Evolutionary conservation across 495 filamentous ascomycete species (phyloP).

Genomic region (Aspergillus bertholletiae): DNA sequence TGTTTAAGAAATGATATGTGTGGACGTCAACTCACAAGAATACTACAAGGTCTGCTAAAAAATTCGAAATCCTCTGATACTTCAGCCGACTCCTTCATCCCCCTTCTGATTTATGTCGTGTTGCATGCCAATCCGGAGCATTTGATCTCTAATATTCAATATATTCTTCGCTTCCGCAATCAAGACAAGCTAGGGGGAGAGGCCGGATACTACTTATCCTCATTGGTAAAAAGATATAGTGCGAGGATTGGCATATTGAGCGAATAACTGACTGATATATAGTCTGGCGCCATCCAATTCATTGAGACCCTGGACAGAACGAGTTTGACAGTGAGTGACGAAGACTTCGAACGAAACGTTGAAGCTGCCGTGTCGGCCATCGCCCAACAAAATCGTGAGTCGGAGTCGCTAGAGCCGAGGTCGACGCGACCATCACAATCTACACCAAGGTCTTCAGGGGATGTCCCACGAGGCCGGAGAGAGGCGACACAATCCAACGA

Average conservation of each 20-base stretch:
- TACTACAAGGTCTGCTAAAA: constrained; percentile 67
- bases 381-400: constrained; percentile 74
- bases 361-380: constrained; percentile 96
- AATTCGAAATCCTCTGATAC: constrained; percentile 84
- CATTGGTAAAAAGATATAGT: constrained; percentile 56
- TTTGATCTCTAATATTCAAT: constrained; percentile 95
- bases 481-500: constrained; percentile 42
- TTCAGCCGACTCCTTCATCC: constrained; percentile 94
- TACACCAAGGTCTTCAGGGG: constrained; percentile 51
- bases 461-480: constrained; percentile 51
- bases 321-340: constrained; percentile 85
- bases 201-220: constrained; percentile 96
- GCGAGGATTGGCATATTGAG: neutral
- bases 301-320: constrained; percentile 95
- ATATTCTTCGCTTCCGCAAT: constrained; percentile 93
- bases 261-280: neutral
- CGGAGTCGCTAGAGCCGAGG: constrained; percentile 46
- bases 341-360: constrained; percentile 92
- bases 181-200: constrained; percentile 96
- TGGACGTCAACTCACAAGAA: constrained; percentile 1
- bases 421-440: constrained; percentile 22
- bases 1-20: constrained; percentile 11
- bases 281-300: constrained; percentile 96
- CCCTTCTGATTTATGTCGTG: constrained; percentile 92
- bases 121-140: constrained; percentile 92